These are phyloP conservation scores for Neoboletus subvelutipes DNA, from an alignment of 768 basidiomycete species.

Conservation along the genomic window DNA sequence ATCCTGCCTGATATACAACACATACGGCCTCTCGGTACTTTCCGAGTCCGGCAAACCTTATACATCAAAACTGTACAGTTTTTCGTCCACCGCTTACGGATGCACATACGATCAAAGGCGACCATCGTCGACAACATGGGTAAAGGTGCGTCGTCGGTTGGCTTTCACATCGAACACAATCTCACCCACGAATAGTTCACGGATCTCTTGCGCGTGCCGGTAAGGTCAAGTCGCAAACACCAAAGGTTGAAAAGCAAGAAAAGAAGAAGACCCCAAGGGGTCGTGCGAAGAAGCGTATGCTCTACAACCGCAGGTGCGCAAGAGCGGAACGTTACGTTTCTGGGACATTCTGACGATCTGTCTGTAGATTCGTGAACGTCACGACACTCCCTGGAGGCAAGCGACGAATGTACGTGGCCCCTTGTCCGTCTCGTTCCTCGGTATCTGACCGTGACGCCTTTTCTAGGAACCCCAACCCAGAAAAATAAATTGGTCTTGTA, in stretches of 20 bases:
- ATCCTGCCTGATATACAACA: too few relatives aligned
- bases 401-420: slow-evolving; percentile 85
- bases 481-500: background rate
- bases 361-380: slow-evolving; percentile 86
- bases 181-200: slow-evolving; percentile 76
- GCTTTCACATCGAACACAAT: background rate
- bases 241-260: slow-evolving; percentile 82
- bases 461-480: too few relatives aligned
- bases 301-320: slow-evolving; percentile 43
- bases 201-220: slow-evolving; percentile 99
- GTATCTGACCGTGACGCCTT: slow-evolving; percentile 31
- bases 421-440: background rate
- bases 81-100: slow-evolving; percentile 29
- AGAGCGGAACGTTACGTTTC: too few relatives aligned
- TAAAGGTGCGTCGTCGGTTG: slow-evolving; percentile 50
- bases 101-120: slow-evolving; percentile 28
- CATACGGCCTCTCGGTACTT: too few relatives aligned
- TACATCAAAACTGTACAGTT: slow-evolving; percentile 47
- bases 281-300: slow-evolving; percentile 93
- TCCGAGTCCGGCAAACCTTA: too few relatives aligned
- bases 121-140: slow-evolving; percentile 67
- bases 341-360: background rate
- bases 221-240: slow-evolving; percentile 71
- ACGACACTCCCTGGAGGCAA: slow-evolving; percentile 87
- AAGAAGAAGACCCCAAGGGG: slow-evolving; percentile 67